These are phyloP conservation scores for Termitomyces sp. DNA, from an alignment of 768 basidiomycete species.

Conservation along the genomic window DNA sequence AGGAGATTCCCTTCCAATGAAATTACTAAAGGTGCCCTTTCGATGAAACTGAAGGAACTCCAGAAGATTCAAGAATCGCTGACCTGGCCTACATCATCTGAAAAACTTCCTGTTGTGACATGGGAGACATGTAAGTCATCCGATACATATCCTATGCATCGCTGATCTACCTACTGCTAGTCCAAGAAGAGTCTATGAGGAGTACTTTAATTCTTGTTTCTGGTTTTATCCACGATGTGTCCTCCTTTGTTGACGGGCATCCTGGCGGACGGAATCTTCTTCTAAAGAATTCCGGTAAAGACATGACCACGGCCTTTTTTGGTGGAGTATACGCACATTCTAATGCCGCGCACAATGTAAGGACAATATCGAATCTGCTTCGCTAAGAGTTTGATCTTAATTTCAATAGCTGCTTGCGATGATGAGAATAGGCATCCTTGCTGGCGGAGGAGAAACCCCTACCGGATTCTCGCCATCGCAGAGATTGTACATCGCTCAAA, in stretches of 20 bases:
- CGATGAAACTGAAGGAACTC: conserved; percentile 80
- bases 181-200: conserved; percentile 63
- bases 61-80: conserved; percentile 60
- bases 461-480: conserved; percentile 45
- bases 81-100: conserved; percentile 54
- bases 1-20: conserved; percentile 88
- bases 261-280: conserved; percentile 74
- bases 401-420: conserved; percentile 45
- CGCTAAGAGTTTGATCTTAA: background rate
- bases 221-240: conserved; percentile 86
- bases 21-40: conserved; percentile 74
- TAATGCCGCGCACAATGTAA: conserved; percentile 76
- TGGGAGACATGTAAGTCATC: conserved; percentile 75
- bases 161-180: conserved; percentile 29
- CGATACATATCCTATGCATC: background rate
- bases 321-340: conserved; percentile 84
- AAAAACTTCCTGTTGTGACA: conserved; percentile 68
- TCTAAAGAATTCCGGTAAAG: conserved; percentile 63
- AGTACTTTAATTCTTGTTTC: conserved; percentile 69
- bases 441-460: conserved; percentile 59
- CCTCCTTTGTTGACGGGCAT: conserved; percentile 69
- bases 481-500: conserved; percentile 37
- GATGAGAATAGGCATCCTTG: conserved; percentile 71
- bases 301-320: conserved; percentile 82
- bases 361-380: conserved; percentile 18